A percentile compares a stretch with the other conserved stretches of the same genome.
Evolutionary conservation across 371 early-diverging fungal species (phyloP).

Genomic region (Apophysomyces ossiformis): DNA sequence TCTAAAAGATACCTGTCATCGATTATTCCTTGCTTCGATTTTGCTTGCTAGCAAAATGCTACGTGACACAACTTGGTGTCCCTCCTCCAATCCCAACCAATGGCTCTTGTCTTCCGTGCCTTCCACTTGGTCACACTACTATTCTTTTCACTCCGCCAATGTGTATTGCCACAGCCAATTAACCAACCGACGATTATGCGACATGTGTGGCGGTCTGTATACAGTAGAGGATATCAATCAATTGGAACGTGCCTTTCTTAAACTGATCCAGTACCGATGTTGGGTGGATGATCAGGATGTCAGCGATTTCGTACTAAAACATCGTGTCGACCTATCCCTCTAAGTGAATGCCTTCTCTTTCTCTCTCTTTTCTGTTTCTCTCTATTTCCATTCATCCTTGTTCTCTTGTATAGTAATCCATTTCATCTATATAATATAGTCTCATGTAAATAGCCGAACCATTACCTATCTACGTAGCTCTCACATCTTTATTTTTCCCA

Average conservation of each 20-base stretch:
- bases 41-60: slow-evolving; percentile 78
- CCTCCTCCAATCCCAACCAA: slow-evolving; percentile 11
- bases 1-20: slow-evolving; percentile 55
- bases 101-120: slow-evolving; percentile 7
- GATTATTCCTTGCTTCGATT: slow-evolving; percentile 80
- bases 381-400: too few species aligned
- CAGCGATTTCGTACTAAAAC: slow-evolving; percentile 34
- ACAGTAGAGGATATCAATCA: slow-evolving; percentile 41
- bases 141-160: slow-evolving; percentile 16
- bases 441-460: not conserved
- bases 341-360: slow-evolving; percentile 17
- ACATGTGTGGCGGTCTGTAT: slow-evolving; percentile 44
- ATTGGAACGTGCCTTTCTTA: slow-evolving; percentile 48
- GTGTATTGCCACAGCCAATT: slow-evolving; percentile 21
- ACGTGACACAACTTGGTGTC: slow-evolving; percentile 63
- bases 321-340: slow-evolving; percentile 42
- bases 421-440: too few species aligned
- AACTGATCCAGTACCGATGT: slow-evolving; percentile 47
- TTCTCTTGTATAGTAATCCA: too few species aligned
- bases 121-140: slow-evolving; percentile 19
- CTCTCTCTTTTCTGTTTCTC: slow-evolving; percentile 2
- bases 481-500: not conserved
- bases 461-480: not conserved
- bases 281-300: slow-evolving; percentile 46
- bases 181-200: slow-evolving; percentile 39